Evolutionary conservation across 331 rosid genomes (phyloP).

Genomic region (Prunus yedoensis): DNA sequence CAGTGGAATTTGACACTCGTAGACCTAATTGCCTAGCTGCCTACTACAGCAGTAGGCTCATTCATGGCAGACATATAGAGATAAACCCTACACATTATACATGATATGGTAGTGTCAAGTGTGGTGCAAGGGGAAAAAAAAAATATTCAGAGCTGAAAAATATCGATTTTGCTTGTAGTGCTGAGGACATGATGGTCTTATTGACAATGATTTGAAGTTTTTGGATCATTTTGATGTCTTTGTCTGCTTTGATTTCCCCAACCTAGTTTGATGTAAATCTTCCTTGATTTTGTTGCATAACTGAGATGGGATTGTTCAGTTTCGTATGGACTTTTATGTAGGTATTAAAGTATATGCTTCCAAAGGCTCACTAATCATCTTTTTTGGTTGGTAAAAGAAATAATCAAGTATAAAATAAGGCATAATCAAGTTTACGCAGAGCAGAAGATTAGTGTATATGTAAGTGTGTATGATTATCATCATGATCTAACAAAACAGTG

Average conservation of each 20-base stretch:
- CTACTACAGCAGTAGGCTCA: not conserved
- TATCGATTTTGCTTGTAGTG: conserved; percentile 14
- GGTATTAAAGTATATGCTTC: no score
- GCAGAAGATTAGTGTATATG: not conserved
- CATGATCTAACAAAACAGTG: not conserved
- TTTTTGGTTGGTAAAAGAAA: not conserved
- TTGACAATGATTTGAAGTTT: not conserved
- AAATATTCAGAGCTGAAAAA: conserved; percentile 11
- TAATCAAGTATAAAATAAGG: not conserved
- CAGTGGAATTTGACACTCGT: conserved; percentile 31
- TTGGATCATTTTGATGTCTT: conserved; percentile 40
- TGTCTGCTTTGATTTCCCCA: conserved; percentile 22
- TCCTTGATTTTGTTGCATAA: conserved; percentile 43
- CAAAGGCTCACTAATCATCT: not conserved
- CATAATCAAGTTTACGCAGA: not conserved
- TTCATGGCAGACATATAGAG: no score
- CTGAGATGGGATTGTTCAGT: not conserved
- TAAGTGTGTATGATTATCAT: not conserved
- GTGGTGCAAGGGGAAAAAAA: not conserved
- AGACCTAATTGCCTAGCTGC: not conserved
- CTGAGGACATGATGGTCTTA: not conserved
- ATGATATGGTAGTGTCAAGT: not conserved
- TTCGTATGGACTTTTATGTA: not conserved
- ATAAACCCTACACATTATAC: not conserved
- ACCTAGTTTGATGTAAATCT: conserved; percentile 35